These are phyloP conservation scores for Xylaria longipes DNA, from an alignment of 495 filamentous ascomycete species.

Conservation along the genomic window DNA sequence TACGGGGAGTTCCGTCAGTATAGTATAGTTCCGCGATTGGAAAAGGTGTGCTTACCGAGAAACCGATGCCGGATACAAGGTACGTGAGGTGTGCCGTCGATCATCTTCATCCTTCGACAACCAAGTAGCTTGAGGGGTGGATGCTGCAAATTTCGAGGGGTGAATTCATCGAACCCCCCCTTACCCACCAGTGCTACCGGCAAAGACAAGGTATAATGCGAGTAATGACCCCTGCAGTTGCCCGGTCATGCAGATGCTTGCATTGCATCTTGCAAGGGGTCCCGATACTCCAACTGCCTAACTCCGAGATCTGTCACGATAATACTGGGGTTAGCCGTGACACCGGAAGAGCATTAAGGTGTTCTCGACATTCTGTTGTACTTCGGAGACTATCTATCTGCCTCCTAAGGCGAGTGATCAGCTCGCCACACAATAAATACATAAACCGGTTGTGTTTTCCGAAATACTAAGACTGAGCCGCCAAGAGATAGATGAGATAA, in stretches of 20 bases:
- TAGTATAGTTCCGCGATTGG: neutral
- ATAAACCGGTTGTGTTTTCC: neutral
- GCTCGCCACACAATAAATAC: neutral
- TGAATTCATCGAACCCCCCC: constrained; percentile 16
- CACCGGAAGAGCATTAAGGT: constrained; percentile 12
- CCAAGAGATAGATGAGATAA: neutral
- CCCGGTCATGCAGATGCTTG: constrained; percentile 19
- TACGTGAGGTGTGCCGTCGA: constrained; percentile 19
- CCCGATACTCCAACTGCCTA: constrained; percentile 13
- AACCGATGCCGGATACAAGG: constrained; percentile 20
- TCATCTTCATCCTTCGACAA: constrained; percentile 3
- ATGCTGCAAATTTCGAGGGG: constrained; percentile 1
- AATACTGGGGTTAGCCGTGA: constrained; percentile 17
- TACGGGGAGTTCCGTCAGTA: neutral
- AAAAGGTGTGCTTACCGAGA: constrained; percentile 2
- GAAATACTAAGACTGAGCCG: neutral
- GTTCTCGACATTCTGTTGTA: constrained; percentile 11
- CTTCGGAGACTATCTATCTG: neutral
- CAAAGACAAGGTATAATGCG: constrained; percentile 16
- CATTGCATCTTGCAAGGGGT: constrained; percentile 23
- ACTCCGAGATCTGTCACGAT: constrained; percentile 23
- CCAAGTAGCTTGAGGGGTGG: constrained; percentile 21
- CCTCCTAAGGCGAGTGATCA: neutral
- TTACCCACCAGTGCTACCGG: constrained; percentile 10
- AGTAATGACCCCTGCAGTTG: constrained; percentile 27